Base-by-base conservation (phyloP, 2,329 filamentous ascomycete species). In the Phyllosticta citribraziliensis region DNA sequence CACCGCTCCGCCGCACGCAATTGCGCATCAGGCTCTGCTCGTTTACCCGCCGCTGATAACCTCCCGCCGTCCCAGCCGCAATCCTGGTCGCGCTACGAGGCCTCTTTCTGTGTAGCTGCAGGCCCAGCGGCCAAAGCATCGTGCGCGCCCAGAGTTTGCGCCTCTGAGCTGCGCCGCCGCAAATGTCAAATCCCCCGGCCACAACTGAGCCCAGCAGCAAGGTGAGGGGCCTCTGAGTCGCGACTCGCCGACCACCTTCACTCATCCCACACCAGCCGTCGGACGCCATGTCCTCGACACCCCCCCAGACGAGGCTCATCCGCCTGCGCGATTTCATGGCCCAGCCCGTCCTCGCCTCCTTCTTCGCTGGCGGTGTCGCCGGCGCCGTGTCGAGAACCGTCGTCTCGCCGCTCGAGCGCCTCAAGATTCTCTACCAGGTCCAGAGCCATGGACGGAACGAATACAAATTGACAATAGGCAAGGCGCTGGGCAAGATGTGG, bases 351-450 rank as follows among this genome's bases (percentile, higher is more conserved):
- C 78, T 91, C 35, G 93, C 94, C 52, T 92, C 94, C 35, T 99
- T 99, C 71, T 88, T 95, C 69, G 94, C 91, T 30, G 94, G 94
- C 64, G 94, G 94, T 66, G 86, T 97, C 22, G 94, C 94, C 17
- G 94, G 94, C 62, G 94, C 94, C 52, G 93, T 99, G n/a, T 97
- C 94, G 33, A 85, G 94, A 71, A 99, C 94, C 24, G 93, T 97
- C 55, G 94, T 99, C 4, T 97, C 93, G 17, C 94, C 94, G 3
- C 84, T 99, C 47, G 94, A 99, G 76, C 86, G 94, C 65, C 82
- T 99, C 63, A 97, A 99, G 79, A 99, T 99, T 68, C 81, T 99
- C n/a, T 91, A 97, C 74, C 94, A 99, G 74, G 83, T 99, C 27
- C 94, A 99, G 78, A 95, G 89, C 70, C 88, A 83, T 56, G 93